phyloP scores from a whole-genome alignment of 352 stramenopile species.

The Phytopythium ostracodes region DNA sequence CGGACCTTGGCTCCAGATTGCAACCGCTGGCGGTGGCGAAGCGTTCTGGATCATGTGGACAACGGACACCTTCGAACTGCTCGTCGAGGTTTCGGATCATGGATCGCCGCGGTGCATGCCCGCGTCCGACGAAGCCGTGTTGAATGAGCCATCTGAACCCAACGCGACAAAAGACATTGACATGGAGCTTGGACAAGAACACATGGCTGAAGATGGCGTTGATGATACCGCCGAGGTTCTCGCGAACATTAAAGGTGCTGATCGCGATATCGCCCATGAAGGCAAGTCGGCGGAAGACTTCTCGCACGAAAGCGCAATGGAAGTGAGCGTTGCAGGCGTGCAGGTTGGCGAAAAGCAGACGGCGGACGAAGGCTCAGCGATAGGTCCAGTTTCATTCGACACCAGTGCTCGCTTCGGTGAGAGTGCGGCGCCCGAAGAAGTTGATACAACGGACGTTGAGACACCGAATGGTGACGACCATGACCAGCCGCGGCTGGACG shows the following conservation, averaged over 20 bases:
- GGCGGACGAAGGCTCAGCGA: neutral
- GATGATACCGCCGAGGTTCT: neutral
- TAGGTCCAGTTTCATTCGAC: neutral
- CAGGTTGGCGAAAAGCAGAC: neutral
- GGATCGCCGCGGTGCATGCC: conserved; percentile 17
- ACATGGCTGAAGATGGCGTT: neutral
- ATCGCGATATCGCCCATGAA: neutral
- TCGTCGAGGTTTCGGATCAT: conserved; percentile 35
- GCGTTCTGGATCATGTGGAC: conserved; percentile 72
- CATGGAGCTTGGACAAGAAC: neutral
- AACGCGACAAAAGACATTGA: neutral
- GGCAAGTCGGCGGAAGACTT: neutral
- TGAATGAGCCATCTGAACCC: neutral
- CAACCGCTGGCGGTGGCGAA: conserved; percentile 4
- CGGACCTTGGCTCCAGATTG: conserved; percentile 54
- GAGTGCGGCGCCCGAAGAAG: neutral
- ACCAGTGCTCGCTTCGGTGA: neutral
- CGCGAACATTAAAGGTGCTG: neutral
- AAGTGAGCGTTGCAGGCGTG: neutral
- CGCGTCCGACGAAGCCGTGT: neutral
- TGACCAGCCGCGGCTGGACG: neutral
- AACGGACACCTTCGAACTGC: conserved; percentile 39
- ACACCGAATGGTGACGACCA: neutral
- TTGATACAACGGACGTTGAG: neutral
- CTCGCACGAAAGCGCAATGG: neutral